Base-by-base conservation (phyloP, 805 yeast species). In the Torulaspora quercuum region DNA sequence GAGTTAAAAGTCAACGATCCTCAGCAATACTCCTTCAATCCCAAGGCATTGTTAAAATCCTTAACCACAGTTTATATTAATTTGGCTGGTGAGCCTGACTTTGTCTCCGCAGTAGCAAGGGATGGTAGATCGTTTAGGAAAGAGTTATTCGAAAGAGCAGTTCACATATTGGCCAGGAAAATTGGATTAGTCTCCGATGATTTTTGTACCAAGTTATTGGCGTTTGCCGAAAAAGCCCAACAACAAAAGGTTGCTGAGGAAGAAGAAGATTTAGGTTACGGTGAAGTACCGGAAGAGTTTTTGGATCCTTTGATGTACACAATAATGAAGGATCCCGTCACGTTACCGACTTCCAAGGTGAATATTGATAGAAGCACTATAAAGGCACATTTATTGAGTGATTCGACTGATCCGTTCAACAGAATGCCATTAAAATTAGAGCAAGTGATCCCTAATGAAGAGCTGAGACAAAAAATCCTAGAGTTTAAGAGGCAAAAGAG, bases 251-350 rank as follows among this genome's bases (percentile, higher is more conserved):
- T 68, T 19, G 67, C 66, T 9, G 90, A 83, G 42, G 94, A 82
- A 48, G 84, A 78, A 44, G 95, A 86, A 55, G 97, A 90, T 46
- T 55, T 76, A 45, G 96, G 87, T 56, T 70, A 86, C 49, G 97
- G 95, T 16, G 98, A 92, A 35, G 75, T 85, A 11, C 99, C 99
- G 0, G 98, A 92, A 57, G 97, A 92, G 59, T 92, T 81, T 57
- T 73, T 92, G 50, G 99, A 92, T 67, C 99, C 99, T 9, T 74
- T 92, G 52, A 90, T 92, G 97, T 92, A 72, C 61, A 85, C 96
- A 1, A 58, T 92, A 32, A 92, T 92, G 98, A 83, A 80, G 49
- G 95, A 92, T 58, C 99, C 99, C 0, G 98, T 92, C 4, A 81
- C 75, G n/a, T 70, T 92, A 50, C 99, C 99, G 6, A 70, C 84